Conservation (phyloP, 2,329 filamentous ascomycete genomes). For the Colletotrichum falcatum region DNA sequence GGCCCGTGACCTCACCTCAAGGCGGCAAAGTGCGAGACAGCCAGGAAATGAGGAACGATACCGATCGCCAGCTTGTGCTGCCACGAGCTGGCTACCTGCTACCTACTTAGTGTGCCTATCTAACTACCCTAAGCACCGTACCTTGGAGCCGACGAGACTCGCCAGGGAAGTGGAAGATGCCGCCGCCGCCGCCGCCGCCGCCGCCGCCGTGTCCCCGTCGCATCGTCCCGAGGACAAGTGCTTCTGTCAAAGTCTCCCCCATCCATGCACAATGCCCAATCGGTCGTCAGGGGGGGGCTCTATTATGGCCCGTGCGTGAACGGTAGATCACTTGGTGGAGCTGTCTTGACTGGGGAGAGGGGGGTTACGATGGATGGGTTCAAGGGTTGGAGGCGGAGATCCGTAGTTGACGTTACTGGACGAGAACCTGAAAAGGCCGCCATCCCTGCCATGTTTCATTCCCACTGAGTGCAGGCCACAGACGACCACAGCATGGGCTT, state of each 20-base stretch:
- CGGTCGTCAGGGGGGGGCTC: slow-evolving; percentile 21
- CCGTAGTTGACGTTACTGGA: slow-evolving; percentile 1
- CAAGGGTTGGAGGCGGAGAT: slow-evolving; percentile 3
- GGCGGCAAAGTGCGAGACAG: background rate
- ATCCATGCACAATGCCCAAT: slow-evolving; percentile 35
- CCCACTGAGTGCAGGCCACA: slow-evolving; percentile 31
- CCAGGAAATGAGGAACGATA: background rate
- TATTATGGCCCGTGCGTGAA: slow-evolving; percentile 32
- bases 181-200: background rate
- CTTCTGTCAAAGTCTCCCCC: slow-evolving; percentile 30
- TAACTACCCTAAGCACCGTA: no score
- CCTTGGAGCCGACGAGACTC: background rate
- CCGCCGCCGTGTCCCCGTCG: slow-evolving; percentile 11
- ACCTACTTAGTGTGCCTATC: no score
- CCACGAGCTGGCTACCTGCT: background rate
- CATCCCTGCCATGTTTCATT: slow-evolving; percentile 40
- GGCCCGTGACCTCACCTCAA: background rate
- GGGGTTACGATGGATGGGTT: no score
- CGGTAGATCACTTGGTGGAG: slow-evolving; percentile 30
- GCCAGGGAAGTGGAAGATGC: background rate
- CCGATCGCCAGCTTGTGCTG: background rate
- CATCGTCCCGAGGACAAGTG: slow-evolving; percentile 29
- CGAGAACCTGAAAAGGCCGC: slow-evolving; percentile 15
- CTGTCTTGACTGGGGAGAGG: slow-evolving; percentile 9
- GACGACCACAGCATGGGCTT: slow-evolving; percentile 20